Percentiles rank a stretch among this genome's conserved stretches.
These are phyloP conservation scores for Scolecobasidium constrictum DNA, from an alignment of 2,329 filamentous ascomycete species.

Conservation along the genomic window DNA sequence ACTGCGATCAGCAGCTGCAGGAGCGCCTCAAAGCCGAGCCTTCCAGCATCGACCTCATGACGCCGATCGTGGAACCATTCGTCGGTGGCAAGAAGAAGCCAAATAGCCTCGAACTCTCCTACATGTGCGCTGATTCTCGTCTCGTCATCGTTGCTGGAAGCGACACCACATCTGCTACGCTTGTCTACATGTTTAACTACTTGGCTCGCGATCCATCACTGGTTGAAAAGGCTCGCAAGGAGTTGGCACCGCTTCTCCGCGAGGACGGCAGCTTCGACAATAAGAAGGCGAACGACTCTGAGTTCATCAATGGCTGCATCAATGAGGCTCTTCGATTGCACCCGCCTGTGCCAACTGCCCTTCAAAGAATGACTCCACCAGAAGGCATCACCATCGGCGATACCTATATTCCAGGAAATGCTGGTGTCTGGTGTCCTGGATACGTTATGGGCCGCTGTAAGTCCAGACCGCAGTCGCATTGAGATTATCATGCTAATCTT, in stretches of 20 bases:
- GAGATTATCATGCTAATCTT: background rate
- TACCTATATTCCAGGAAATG: slow-evolving; percentile 12
- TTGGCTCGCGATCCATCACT: slow-evolving; percentile 3
- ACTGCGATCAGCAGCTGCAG: slow-evolving; percentile 22
- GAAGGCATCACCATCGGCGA: slow-evolving; percentile 12
- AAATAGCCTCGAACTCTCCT: background rate
- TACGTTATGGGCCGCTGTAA: slow-evolving; percentile 11
- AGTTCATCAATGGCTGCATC: slow-evolving; percentile 15
- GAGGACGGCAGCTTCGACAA: slow-evolving; percentile 11
- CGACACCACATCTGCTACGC: slow-evolving; percentile 7
- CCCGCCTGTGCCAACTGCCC: slow-evolving; percentile 13
- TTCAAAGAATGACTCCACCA: slow-evolving; percentile 10
- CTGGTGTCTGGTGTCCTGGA: slow-evolving; percentile 13
- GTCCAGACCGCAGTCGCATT: background rate
- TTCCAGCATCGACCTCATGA: background rate
- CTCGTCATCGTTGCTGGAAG: slow-evolving; percentile 4
- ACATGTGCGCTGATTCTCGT: background rate
- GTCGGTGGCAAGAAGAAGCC: slow-evolving; percentile 20
- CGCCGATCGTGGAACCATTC: slow-evolving; percentile 29
- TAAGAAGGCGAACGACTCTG: slow-evolving; percentile 21
- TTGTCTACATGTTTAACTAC: slow-evolving; percentile 9
- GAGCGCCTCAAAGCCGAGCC: slow-evolving; percentile 16
- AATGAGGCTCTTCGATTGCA: slow-evolving; percentile 13
- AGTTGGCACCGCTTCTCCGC: background rate
- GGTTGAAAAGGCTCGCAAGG: background rate